Conservation (phyloP, 2,329 filamentous ascomycete genomes). For the Aspergillus unguis region DNA sequence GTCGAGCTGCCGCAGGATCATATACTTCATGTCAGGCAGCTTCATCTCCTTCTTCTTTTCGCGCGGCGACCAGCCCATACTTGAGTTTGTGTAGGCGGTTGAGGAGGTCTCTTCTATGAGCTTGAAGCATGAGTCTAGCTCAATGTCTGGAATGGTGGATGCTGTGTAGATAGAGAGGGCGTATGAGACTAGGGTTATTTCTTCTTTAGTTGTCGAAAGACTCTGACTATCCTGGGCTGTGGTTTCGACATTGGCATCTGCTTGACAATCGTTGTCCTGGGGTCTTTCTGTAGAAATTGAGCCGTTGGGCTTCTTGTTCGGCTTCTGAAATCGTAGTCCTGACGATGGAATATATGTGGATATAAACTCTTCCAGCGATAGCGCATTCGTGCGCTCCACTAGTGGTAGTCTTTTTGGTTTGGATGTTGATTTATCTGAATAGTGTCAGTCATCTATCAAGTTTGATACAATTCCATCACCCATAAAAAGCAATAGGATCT, state of each 20-base stretch:
- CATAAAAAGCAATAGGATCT: no score
- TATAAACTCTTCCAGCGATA: conserved; percentile 40
- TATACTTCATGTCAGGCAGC: conserved; percentile 57
- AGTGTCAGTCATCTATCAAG: not conserved
- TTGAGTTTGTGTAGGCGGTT: conserved; percentile 51
- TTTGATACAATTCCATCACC: not conserved
- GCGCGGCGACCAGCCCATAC: conserved; percentile 52
- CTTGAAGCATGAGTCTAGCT: conserved; percentile 51
- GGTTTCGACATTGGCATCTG: not conserved
- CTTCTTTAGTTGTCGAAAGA: not conserved
- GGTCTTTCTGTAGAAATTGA: not conserved
- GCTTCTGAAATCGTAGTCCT: conserved; percentile 2
- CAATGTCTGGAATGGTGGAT: conserved; percentile 34
- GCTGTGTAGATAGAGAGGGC: conserved; percentile 33
- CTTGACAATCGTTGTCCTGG: not conserved
- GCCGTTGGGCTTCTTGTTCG: not conserved
- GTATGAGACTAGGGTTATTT: not conserved
- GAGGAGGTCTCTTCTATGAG: conserved; percentile 56
- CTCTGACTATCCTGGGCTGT: not conserved
- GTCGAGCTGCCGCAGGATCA: conserved; percentile 43
- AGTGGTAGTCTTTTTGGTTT: conserved; percentile 26
- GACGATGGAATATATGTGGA: conserved; percentile 28
- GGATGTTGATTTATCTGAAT: not conserved
- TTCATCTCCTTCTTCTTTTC: conserved; percentile 58
- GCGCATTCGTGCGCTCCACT: conserved; percentile 43